Evolutionary conservation across 805 yeast species (phyloP), one percentile per base, ranked within the genome.

Genomic region (Cyberlindnera maritima): DNA sequence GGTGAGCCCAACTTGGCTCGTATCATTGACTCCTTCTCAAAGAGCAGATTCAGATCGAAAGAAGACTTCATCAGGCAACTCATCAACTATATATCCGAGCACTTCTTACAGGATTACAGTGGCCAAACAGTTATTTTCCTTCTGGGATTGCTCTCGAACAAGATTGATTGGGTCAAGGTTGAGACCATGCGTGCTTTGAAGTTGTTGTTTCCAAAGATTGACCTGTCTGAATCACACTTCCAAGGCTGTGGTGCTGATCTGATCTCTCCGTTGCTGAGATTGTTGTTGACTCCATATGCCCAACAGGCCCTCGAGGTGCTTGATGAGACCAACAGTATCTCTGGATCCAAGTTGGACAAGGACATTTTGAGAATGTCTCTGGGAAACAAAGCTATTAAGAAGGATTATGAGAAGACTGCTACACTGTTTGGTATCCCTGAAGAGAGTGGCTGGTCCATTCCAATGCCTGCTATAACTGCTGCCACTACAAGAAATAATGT

Each of bases 391-490:
- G 79, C 88, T 9, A 73, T 86, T 55, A 80, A 85, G 56, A 87
- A 85, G 53, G 95, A 88, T 53, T 86, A 85, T 60, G 96, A 87
- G 54, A 83, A 80, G 55, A 84, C 94, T 3, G 90, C 94, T 0
- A 89, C 97, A 0, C 70, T 94, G 46, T 95, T 90, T 69, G 99
- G 99, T 14, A 83, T 92, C 20, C 98, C 99, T 0, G 92, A 87
- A 51, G 96, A 88, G 12, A 82, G 85, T 59, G 99, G 99, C 1
- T 94, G 99, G 99, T 84, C 97, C 0, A 82, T 95, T 41, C 96
- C 98, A 2, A 86, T 88, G 92, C 97, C 99, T 2, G 88, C 92
- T 0, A 81, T 89, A 36, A 84, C 94, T 2, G 89, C 97, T 0
- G 85, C 96, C 0, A 79, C 87, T 14, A 88, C 98, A 1, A 72